Conservation (phyloP, 176 grass and related monocot genomes). For the Bolboschoenus planiculmis region DNA sequence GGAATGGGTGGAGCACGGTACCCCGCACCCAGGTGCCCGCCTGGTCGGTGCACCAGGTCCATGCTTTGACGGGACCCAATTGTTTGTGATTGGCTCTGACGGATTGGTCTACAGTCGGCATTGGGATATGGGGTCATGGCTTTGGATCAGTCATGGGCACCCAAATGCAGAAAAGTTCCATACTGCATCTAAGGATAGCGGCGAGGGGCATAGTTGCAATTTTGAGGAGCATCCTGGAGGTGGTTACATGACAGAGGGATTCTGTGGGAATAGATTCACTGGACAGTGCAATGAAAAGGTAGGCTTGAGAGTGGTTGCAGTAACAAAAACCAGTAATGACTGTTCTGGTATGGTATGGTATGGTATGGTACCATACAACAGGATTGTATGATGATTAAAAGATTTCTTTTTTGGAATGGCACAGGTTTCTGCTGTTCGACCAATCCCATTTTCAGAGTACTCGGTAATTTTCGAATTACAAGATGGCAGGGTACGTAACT, state of each 20-base stretch:
- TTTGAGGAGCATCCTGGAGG: conserved; percentile 9
- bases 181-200: not conserved
- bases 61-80: conserved; percentile 58
- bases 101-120: conserved; percentile 64
- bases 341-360: no score
- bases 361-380: not conserved
- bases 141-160: conserved; percentile 66
- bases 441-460: conserved; percentile 73
- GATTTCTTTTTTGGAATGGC: conserved; percentile 9
- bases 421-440: conserved; percentile 64
- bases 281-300: conserved; percentile 85
- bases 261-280: conserved; percentile 28
- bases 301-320: not conserved
- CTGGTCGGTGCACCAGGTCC: conserved; percentile 71
- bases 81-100: conserved; percentile 80
- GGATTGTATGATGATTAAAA: not conserved
- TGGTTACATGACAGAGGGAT: not conserved
- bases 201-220: conserved; percentile 34
- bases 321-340: not conserved
- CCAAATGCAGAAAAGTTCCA: conserved; percentile 27
- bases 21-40: conserved; percentile 49
- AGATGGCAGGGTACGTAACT: conserved; percentile 75
- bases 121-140: conserved; percentile 50
- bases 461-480: conserved; percentile 75
- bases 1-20: conserved; percentile 97